Conservation (phyloP, 306 rosid species). For the Malus fusca region DNA sequence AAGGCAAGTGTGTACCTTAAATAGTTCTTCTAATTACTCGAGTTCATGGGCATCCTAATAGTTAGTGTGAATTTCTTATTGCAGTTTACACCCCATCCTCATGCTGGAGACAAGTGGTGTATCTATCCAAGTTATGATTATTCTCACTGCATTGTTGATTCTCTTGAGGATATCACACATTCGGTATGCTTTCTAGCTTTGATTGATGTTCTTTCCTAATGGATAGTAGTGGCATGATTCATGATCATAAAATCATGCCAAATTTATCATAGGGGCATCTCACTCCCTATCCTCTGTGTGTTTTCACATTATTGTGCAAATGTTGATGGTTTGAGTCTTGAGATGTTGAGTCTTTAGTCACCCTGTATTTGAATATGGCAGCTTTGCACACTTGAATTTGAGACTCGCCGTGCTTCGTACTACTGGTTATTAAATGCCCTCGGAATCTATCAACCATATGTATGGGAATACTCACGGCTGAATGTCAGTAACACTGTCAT, state of each 20-base stretch:
- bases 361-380: conserved; percentile 28
- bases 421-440: conserved; percentile 80
- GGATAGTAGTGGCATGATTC: not conserved
- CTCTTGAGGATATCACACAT: conserved; percentile 93
- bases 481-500: conserved; percentile 86
- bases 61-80: conserved; percentile 22
- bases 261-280: not conserved
- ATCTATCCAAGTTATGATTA: conserved; percentile 97
- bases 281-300: not conserved
- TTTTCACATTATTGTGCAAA: not conserved
- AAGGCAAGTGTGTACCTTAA: conserved; percentile 45
- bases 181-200: conserved; percentile 53
- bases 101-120: conserved; percentile 99
- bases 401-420: conserved; percentile 97
- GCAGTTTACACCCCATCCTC: conserved; percentile 94
- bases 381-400: conserved; percentile 95
- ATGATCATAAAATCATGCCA: not conserved
- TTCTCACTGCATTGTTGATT: conserved; percentile 96
- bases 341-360: not conserved
- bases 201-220: not conserved
- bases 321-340: not conserved
- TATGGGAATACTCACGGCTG: conserved; percentile 96
- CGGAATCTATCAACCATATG: conserved; percentile 80
- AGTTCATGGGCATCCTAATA: conserved; percentile 1
- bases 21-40: conserved; percentile 1